These are phyloP conservation scores for Citrus sinensis DNA, from an alignment of 345 rosid genomes.

Conservation along the genomic window DNA sequence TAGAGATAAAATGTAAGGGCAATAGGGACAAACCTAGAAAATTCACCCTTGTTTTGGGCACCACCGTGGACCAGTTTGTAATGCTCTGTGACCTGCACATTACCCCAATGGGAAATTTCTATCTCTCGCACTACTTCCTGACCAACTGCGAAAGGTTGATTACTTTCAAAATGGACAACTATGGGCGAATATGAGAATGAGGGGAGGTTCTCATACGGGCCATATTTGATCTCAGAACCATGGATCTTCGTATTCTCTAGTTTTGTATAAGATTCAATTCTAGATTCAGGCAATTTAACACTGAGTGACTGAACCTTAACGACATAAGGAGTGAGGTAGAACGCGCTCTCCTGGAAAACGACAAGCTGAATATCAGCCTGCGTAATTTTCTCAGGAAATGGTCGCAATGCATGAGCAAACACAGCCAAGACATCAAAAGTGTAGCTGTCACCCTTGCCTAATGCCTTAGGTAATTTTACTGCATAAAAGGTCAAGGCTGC, in stretches of 20 bases:
- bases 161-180: slow-evolving; percentile 82
- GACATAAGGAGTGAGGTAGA: slow-evolving; percentile 70
- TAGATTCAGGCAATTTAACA: slow-evolving; percentile 65
- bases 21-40: slow-evolving; percentile 57
- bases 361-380: slow-evolving; percentile 92
- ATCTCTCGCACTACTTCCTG: slow-evolving; percentile 76
- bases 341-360: slow-evolving; percentile 69
- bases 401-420: slow-evolving; percentile 57
- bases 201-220: slow-evolving; percentile 69
- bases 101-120: slow-evolving; percentile 97
- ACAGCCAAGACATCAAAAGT: slow-evolving; percentile 60
- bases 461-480: slow-evolving; percentile 55
- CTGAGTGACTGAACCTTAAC: slow-evolving; percentile 71
- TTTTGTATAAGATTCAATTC: slow-evolving; percentile 77
- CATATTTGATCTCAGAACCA: slow-evolving; percentile 85
- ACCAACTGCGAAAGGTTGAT: slow-evolving; percentile 79
- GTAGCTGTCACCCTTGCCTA: slow-evolving; percentile 57
- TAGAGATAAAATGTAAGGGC: background rate
- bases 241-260: slow-evolving; percentile 60
- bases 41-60: slow-evolving; percentile 86
- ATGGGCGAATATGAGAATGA: slow-evolving; percentile 67
- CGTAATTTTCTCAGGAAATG: slow-evolving; percentile 80
- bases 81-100: slow-evolving; percentile 84
- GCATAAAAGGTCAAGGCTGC: slow-evolving; percentile 54
- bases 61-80: slow-evolving; percentile 75